Evolutionary conservation across 2,329 filamentous ascomycete species (phyloP).

Genomic region (Epichloe festucae): DNA sequence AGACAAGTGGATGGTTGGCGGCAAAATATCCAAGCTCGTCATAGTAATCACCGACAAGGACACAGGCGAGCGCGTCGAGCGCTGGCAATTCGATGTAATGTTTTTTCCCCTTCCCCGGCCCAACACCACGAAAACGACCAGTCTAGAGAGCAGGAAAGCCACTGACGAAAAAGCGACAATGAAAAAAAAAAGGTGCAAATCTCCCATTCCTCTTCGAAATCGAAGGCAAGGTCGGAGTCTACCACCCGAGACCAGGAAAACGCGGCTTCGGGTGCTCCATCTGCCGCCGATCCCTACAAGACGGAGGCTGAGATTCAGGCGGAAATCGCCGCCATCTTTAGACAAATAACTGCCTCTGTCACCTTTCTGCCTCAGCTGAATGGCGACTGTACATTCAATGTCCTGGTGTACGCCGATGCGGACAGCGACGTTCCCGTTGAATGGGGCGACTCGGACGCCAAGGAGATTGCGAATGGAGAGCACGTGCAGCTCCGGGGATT

Average conservation of each 20-base stretch:
- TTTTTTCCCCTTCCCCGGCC: constrained; percentile 1
- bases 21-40: constrained; percentile 94
- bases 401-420: constrained; percentile 92
- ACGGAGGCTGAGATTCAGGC: constrained; percentile 88
- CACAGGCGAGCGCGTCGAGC: constrained; percentile 87
- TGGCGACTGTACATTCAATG: constrained; percentile 96
- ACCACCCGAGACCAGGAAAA: constrained; percentile 60
- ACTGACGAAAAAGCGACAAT: not conserved
- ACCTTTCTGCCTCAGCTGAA: constrained; percentile 84
- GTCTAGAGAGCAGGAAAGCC: too few relatives aligned
- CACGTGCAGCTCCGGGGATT: constrained; percentile 92
- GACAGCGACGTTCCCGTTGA: constrained; percentile 94
- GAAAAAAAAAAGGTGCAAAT: constrained; percentile 13
- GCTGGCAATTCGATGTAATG: constrained; percentile 91
- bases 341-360: constrained; percentile 94
- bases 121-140: too few relatives aligned
- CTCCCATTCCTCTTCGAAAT: constrained; percentile 17
- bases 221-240: constrained; percentile 27
- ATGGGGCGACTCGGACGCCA: constrained; percentile 96
- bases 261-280: constrained; percentile 20
- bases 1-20: constrained; percentile 92
- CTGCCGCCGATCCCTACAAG: constrained; percentile 49
- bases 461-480: constrained; percentile 89
- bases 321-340: constrained; percentile 93
- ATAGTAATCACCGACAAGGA: constrained; percentile 96